Conservation (phyloP, 108 stramenopile species). For the Discostella stelligeroides region DNA sequence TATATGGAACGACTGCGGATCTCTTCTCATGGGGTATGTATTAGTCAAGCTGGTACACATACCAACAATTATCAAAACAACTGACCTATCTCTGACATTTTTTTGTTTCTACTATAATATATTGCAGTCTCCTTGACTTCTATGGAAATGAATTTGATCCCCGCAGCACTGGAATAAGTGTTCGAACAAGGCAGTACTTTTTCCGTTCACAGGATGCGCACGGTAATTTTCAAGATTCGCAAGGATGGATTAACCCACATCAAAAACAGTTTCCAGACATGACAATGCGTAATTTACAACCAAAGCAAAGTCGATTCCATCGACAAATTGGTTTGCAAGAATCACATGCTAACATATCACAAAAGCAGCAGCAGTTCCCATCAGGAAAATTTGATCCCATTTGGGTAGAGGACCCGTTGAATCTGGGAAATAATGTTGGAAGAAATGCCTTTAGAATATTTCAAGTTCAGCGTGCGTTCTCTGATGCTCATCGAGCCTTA, state of each 20-base stretch:
- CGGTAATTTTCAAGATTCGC: conserved; percentile 14
- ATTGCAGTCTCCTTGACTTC: conserved; percentile 78
- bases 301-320: conserved; percentile 46
- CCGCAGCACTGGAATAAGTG: conserved; percentile 84
- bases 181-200: conserved; percentile 73
- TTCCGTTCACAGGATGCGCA: conserved; percentile 56
- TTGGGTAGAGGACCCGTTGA: conserved; percentile 93
- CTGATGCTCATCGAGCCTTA: conserved; percentile 83
- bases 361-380: conserved; percentile 25
- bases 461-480: conserved; percentile 86
- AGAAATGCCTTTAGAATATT: conserved; percentile 93
- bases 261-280: conserved; percentile 39
- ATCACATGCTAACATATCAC: conserved; percentile 14
- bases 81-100: neutral
- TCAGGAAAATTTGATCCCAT: conserved; percentile 86
- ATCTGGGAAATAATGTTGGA: conserved; percentile 90
- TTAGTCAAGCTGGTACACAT: neutral
- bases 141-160: conserved; percentile 94
- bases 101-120: neutral
- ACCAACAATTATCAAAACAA: conserved; percentile 7
- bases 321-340: conserved; percentile 37
- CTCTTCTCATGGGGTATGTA: conserved; percentile 82
- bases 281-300: conserved; percentile 51
- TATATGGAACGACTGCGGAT: conserved; percentile 81
- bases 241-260: conserved; percentile 15